These are phyloP conservation scores for Arabidopsis lyrata DNA, from an alignment of 441 rosid genomes.

Conservation along the genomic window DNA sequence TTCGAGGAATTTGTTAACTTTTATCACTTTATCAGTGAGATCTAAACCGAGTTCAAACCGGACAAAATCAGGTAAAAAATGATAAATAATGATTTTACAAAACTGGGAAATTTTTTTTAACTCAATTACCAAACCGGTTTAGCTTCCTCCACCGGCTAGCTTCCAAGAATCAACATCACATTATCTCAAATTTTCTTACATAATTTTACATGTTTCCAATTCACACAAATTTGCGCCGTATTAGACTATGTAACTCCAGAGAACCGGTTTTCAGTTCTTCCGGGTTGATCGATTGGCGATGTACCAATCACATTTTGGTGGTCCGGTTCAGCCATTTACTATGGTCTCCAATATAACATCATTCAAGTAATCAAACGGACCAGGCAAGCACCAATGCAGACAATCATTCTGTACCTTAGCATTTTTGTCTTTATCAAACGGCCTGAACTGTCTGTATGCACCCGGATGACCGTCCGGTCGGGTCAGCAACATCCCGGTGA, in stretches of 20 bases:
- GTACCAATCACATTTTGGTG: conserved; percentile 9
- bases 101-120: conserved; percentile 11
- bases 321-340: conserved; percentile 51
- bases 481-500: conserved; percentile 63
- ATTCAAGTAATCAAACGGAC: conserved; percentile 86
- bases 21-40: background rate
- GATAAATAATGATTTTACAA: background rate
- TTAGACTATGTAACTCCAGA: background rate
- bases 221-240: conserved; percentile 30
- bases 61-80: background rate
- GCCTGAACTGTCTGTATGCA: conserved; percentile 73
- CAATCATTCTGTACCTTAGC: conserved; percentile 88
- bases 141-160: conserved; percentile 16
- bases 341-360: conserved; percentile 84
- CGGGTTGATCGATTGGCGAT: conserved; percentile 10
- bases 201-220: conserved; percentile 2
- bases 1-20: too few species aligned
- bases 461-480: conserved; percentile 98
- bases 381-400: conserved; percentile 98
- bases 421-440: conserved; percentile 66
- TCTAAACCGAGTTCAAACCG: background rate
- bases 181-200: background rate
- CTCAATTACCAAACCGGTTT: conserved; percentile 25
- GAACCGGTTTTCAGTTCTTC: conserved; percentile 19
- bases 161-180: conserved; percentile 14